Evolutionary conservation across 2,329 filamentous ascomycete genomes (phyloP).

Genomic region (Metarhizium anisopliae): DNA sequence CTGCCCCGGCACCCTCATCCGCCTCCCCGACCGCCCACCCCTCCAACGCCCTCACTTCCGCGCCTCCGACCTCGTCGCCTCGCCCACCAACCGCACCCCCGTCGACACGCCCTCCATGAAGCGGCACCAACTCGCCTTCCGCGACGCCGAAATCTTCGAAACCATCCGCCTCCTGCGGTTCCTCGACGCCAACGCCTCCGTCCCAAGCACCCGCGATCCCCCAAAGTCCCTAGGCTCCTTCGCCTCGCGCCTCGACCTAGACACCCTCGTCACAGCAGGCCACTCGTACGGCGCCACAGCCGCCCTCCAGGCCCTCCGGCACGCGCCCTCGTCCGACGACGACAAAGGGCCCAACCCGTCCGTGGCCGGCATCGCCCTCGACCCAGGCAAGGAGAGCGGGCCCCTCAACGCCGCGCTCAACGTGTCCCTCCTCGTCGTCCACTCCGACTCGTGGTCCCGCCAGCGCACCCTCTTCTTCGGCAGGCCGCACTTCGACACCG

Average conservation of each 20-base stretch:
- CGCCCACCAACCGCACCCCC: slow-evolving; percentile 13
- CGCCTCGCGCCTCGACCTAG: slow-evolving; percentile 41
- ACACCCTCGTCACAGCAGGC: slow-evolving; percentile 47
- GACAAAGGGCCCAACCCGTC: slow-evolving; percentile 23
- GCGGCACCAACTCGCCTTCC: slow-evolving; percentile 37
- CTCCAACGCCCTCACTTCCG: slow-evolving; percentile 25
- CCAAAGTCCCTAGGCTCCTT: slow-evolving; percentile 39
- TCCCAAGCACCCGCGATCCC: slow-evolving; percentile 37
- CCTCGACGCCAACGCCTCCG: slow-evolving; percentile 28
- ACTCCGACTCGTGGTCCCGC: slow-evolving; percentile 57
- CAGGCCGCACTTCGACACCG: slow-evolving; percentile 54
- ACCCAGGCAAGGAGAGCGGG: slow-evolving; percentile 57
- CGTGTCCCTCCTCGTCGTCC: slow-evolving; percentile 51
- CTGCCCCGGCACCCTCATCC: slow-evolving; percentile 34
- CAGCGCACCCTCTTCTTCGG: slow-evolving; percentile 50
- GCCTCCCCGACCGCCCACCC: slow-evolving; percentile 19
- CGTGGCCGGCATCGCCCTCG: slow-evolving; percentile 50
- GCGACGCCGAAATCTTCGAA: slow-evolving; percentile 40
- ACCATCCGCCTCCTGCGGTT: slow-evolving; percentile 29
- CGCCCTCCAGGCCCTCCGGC: slow-evolving; percentile 50
- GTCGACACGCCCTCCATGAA: slow-evolving; percentile 32
- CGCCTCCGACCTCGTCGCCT: slow-evolving; percentile 20
- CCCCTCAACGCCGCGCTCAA: slow-evolving; percentile 49
- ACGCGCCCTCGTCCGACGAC: slow-evolving; percentile 24
- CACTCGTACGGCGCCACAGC: slow-evolving; percentile 60